These are phyloP conservation scores for Neospermospora avenae DNA, from an alignment of 2,329 filamentous ascomycete species.

Conservation along the genomic window DNA sequence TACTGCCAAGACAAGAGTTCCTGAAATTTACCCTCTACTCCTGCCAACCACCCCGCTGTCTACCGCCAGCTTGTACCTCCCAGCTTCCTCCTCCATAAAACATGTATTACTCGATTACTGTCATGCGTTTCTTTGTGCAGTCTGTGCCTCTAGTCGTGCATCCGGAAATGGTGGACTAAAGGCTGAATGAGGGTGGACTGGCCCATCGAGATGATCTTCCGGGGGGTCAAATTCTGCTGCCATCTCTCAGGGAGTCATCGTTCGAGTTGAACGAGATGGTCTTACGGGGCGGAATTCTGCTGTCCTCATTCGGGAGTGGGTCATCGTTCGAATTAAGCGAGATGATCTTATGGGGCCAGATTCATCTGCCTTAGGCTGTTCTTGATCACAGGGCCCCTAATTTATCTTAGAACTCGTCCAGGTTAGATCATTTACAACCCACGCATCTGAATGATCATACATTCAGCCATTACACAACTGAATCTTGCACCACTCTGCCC, in stretches of 20 bases:
- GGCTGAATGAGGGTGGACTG: too few relatives aligned
- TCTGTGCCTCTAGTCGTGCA: too few relatives aligned
- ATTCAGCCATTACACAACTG: neutral
- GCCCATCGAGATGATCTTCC: too few relatives aligned
- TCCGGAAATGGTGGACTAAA: too few relatives aligned
- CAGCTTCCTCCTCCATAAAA: neutral
- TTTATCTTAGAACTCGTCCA: neutral
- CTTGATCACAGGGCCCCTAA: neutral
- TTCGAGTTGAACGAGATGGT: too few relatives aligned
- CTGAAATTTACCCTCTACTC: neutral
- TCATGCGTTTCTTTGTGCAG: too few relatives aligned
- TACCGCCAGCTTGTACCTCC: neutral
- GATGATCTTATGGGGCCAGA: neutral
- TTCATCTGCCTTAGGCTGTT: neutral
- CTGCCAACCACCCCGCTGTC: neutral
- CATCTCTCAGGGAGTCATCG: neutral
- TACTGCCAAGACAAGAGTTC: neutral
- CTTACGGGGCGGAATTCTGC: neutral
- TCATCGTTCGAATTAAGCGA: too few relatives aligned
- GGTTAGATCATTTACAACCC: neutral
- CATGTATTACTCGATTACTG: neutral
- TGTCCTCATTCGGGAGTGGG: neutral
- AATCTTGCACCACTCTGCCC: neutral
- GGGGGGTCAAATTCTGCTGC: neutral
- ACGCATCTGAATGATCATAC: neutral